Evolutionary conservation across 2,329 filamentous ascomycete genomes (phyloP), one percentile per base, ranked within the genome.

Genomic region (Aureobasidium subglaciale): DNA sequence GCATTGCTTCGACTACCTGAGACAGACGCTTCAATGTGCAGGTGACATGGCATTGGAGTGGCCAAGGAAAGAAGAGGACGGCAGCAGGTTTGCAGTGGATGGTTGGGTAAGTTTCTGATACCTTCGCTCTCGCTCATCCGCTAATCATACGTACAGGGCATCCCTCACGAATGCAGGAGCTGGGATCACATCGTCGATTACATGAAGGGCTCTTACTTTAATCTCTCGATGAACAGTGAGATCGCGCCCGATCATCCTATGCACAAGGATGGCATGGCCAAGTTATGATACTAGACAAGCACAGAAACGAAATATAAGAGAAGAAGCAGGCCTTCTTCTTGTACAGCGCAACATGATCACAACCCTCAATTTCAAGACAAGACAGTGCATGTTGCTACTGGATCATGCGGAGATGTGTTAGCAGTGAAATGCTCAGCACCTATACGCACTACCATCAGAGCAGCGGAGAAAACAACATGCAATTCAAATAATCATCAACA

Each of bases 71-170:
- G 64, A 67, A 58, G 64, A 64, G 25, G 45, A 56, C 16, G 45
- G 55, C 8, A 60, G 60, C 22, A 63, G 64, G 35, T 63, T 66
- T 59, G 63, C 66, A n/a, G 65, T 68, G 8, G 66, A 69, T 62
- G 67, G 67, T 8, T 68, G 65, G 66, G 64, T 50, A 16, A 50
- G 32, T 29, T 9, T n/a, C n/a, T n/a, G n/a, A 2, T 20, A 24
- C 32, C 6, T n/a, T 5, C 2, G 6, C n/a, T 38, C 15, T 37
- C 1, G 4, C 9, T 18, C 9, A 16, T 27, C 4, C 13, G n/a
- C 46, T 50, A 13, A 50, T 8, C 8, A 4, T 18, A 6, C 4
- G 2, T 20, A 15, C 15, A 50, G 46, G 32, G 22, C 10, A 50
- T 50, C 10, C 46, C 46, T 29, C 46, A 50, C 24, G 46, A 50